Evolutionary conservation across 139 green algal species (phyloP), one percentile per base, ranked within the genome.

Genomic region (Micractinium sp.): DNA sequence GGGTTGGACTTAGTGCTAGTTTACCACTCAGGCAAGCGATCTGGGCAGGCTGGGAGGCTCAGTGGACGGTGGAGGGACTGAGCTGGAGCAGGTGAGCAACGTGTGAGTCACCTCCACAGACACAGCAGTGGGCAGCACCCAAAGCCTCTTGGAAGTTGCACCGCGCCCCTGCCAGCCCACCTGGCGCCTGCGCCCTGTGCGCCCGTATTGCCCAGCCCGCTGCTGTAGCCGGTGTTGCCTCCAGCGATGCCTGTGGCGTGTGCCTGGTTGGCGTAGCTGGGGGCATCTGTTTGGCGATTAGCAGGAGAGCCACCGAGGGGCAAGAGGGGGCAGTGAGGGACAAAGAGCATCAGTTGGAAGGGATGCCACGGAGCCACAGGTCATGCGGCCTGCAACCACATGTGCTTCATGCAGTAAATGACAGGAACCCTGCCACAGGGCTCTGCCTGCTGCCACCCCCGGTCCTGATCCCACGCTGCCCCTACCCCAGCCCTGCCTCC

Each of bases 101-200:
- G 60, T 67, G 60, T 14, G 16, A 16, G 60, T n/a, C n/a, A n/a
- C n/a, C n/a, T n/a, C n/a, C n/a, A n/a, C n/a, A n/a, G n/a, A n/a
- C n/a, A n/a, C n/a, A n/a, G n/a, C n/a, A 19, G 38, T 0, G 4
- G 3, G 38, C 36, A 60, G 76, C 76, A n/a, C 36, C 36, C 3
- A 2, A 25, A 73, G 63, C 63, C 7, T 36, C 73, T 1, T n/a
- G 9, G 56, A 36, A 19, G 13, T 12, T 82, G 3, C 73, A 41
- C 12, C 7, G 38, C 18, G 0, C 22, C n/a, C 22, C 1, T 25
- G 2, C 33, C 74, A 78, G 13, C 61, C 25, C 61, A 77, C 82
- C 82, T 63, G 36, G 61, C 61, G 23, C 82, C 82, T 1, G 82
- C 61, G 4, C 82, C 82, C 82, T 87, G 82, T 18, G 82, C 82